A percentile compares a stretch with the other conserved stretches of the same genome.
Evolutionary conservation across 2,329 filamentous ascomycete species (phyloP).

Genomic region (Tolypocladium pustulatum): DNA sequence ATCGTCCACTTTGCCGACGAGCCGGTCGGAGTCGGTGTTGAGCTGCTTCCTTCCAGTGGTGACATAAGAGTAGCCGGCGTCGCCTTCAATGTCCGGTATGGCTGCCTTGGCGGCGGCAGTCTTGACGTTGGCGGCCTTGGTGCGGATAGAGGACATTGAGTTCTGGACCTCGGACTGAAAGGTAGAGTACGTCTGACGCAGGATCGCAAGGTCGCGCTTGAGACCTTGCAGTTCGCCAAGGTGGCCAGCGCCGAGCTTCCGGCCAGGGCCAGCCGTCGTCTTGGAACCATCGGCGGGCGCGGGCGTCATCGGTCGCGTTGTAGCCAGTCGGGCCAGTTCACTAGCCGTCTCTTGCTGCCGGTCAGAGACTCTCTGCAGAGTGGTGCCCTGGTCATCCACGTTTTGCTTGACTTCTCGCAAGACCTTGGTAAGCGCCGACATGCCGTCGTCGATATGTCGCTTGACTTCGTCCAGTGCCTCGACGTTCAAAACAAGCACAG

Average conservation of each 20-base stretch:
- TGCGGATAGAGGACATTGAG: constrained; percentile 75
- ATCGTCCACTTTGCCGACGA: constrained; percentile 89
- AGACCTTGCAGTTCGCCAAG: constrained; percentile 71
- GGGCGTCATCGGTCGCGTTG: constrained; percentile 32
- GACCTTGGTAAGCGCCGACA: constrained; percentile 67
- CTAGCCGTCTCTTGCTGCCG: constrained; percentile 82
- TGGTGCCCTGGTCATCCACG: constrained; percentile 70
- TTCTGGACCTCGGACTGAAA: constrained; percentile 82
- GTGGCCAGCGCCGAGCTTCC: constrained; percentile 48
- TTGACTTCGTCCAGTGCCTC: constrained; percentile 94
- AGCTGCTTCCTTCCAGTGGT: constrained; percentile 79
- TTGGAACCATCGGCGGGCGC: constrained; percentile 30
- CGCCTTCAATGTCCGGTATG: constrained; percentile 62
- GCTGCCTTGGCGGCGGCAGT: constrained; percentile 58
- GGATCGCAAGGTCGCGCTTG: constrained; percentile 77
- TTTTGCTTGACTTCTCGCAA: constrained; percentile 81
- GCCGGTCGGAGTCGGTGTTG: constrained; percentile 75
- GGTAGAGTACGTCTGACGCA: constrained; percentile 85
- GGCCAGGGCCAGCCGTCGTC: constrained; percentile 18
- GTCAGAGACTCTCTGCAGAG: constrained; percentile 80
- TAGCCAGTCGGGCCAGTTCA: constrained; percentile 60
- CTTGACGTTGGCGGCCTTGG: constrained; percentile 76
- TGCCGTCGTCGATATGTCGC: constrained; percentile 85
- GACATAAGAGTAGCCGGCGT: constrained; percentile 78
- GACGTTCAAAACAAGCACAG: constrained; percentile 88